phyloP scores from a whole-genome alignment of 2,329 filamentous ascomycete genomes.

The Epichloe sylvatica region DNA sequence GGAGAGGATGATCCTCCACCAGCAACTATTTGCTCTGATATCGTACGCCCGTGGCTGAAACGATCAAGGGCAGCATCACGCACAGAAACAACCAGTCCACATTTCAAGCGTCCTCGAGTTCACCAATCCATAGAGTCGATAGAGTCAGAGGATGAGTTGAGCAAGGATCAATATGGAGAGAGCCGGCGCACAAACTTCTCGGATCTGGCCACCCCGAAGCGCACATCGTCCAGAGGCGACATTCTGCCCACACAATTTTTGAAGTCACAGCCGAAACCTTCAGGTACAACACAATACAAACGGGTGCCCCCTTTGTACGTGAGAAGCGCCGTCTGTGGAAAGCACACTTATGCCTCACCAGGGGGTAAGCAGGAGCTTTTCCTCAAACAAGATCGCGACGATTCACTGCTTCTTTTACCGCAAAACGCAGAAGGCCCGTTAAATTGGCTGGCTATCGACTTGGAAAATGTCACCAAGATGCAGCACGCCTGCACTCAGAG shows the following conservation, averaged over 20 bases:
- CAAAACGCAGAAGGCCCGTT: not conserved
- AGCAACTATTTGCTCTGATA: constrained; percentile 12
- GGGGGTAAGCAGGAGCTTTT: not conserved
- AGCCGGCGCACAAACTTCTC: constrained; percentile 8
- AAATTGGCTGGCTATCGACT: constrained; percentile 6
- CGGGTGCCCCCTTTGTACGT: constrained; percentile 5
- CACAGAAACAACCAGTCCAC: constrained; percentile 4
- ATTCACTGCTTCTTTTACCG: not conserved
- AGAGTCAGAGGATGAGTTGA: constrained; percentile 20
- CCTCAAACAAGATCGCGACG: constrained; percentile 1
- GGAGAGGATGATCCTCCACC: constrained; percentile 8
- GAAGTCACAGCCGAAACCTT: not conserved
- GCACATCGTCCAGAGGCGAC: constrained; percentile 12
- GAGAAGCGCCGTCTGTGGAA: constrained; percentile 14
- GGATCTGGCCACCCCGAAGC: not conserved
- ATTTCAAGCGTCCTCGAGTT: constrained; percentile 8
- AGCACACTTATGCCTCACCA: constrained; percentile 2
- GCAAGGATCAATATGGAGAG: constrained; percentile 4
- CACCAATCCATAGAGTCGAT: constrained; percentile 6
- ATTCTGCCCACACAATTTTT: constrained; percentile 14
- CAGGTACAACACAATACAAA: not conserved
- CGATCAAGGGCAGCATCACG: constrained; percentile 2
- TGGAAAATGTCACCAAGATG: constrained; percentile 1
- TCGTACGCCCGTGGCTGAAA: constrained; percentile 3
- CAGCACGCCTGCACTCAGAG: constrained; percentile 9